These are phyloP conservation scores for Suillus luteus DNA, from an alignment of 768 basidiomycete genomes.

Conservation along the genomic window DNA sequence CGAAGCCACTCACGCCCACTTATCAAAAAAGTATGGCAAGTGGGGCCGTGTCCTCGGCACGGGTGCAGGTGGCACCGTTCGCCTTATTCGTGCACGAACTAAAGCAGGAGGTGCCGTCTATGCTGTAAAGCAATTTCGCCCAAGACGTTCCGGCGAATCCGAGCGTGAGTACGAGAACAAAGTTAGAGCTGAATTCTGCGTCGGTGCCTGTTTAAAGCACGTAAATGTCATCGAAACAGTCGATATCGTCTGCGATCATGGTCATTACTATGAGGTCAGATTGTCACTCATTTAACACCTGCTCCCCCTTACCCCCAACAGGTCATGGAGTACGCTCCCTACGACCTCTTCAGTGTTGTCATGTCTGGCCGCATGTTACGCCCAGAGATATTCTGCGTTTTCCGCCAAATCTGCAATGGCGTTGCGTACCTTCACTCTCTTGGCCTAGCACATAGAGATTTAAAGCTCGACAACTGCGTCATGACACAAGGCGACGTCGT, in stretches of 20 bases:
- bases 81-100: conserved; percentile 83
- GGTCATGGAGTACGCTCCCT: conserved; percentile 99
- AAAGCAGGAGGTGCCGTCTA: conserved; percentile 86
- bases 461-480: conserved; percentile 99
- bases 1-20: conserved; percentile 84
- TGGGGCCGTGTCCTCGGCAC: conserved; percentile 95
- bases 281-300: conserved; percentile 13
- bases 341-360: conserved; percentile 97
- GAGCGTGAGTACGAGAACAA: conserved; percentile 99
- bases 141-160: conserved; percentile 82
- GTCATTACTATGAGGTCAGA: conserved; percentile 95
- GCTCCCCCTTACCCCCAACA: conserved; percentile 34
- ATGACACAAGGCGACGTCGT: conserved; percentile 95
- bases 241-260: conserved; percentile 96
- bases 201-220: conserved; percentile 92
- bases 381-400: conserved; percentile 98
- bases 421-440: conserved; percentile 98
- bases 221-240: conserved; percentile 97
- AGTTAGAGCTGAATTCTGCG: conserved; percentile 98
- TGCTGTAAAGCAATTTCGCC: conserved; percentile 97
- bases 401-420: conserved; percentile 97
- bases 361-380: conserved; percentile 99
- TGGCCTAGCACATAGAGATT: conserved; percentile 96
- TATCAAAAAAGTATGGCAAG: conserved; percentile 99
- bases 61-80: conserved; percentile 97